Percentiles rank a stretch among this genome's conserved stretches.
Conservation (phyloP, 1,284 basidiomycete genomes). For the Ustilago esculenta region DNA sequence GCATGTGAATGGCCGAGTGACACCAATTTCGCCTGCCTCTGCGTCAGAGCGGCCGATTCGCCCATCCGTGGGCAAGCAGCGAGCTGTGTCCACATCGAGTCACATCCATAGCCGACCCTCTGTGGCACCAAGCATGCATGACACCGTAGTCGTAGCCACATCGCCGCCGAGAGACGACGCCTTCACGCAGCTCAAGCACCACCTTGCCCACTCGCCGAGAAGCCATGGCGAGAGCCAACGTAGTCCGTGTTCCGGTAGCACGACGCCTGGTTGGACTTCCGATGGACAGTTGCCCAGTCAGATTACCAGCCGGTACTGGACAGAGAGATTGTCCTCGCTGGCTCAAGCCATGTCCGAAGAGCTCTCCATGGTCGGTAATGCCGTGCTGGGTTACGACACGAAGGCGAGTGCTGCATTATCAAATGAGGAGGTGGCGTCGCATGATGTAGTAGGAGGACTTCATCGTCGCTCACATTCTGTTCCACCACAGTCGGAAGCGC, state of each 20-base stretch:
- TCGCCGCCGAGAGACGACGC: slow-evolving; percentile 36
- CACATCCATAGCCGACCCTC: slow-evolving; percentile 14
- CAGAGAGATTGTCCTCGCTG: slow-evolving; percentile 29
- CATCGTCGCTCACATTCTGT: slow-evolving; percentile 14
- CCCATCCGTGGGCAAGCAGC: slow-evolving; percentile 19
- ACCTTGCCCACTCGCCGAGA: slow-evolving; percentile 22
- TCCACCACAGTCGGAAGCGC: slow-evolving; percentile 1
- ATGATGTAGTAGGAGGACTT: not conserved
- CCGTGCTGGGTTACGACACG: slow-evolving; percentile 15
- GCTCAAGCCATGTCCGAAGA: slow-evolving; percentile 44
- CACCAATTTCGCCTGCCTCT: not conserved
- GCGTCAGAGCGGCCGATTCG: slow-evolving; percentile 5
- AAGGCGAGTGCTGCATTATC: not conserved
- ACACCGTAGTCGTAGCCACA: slow-evolving; percentile 27
- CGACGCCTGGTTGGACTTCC: slow-evolving; percentile 35
- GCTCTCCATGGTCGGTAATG: slow-evolving; percentile 18
- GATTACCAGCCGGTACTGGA: slow-evolving; percentile 33
- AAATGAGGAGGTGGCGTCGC: not conserved
- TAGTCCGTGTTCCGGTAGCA: slow-evolving; percentile 3
- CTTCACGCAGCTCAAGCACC: slow-evolving; percentile 21
- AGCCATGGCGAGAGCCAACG: not conserved
- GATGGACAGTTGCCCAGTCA: slow-evolving; percentile 17
- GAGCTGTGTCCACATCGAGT: slow-evolving; percentile 26
- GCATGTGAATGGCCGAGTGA: not conserved
- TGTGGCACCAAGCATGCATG: slow-evolving; percentile 22